phyloP scores from a whole-genome alignment of 768 basidiomycete species.

The Phylloporus sp. region DNA sequence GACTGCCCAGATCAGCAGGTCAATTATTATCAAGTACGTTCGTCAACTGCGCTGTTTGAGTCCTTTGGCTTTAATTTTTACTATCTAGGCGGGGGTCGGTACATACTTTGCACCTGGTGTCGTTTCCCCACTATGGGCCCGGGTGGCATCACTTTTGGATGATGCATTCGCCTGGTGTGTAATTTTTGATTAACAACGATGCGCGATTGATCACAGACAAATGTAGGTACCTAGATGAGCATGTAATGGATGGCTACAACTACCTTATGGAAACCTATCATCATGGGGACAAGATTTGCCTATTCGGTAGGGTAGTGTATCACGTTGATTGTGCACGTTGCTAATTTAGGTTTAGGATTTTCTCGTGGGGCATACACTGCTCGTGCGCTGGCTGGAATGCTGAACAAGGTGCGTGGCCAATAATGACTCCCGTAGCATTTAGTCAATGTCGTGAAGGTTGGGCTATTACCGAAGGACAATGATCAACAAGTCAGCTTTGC shows the following conservation, averaged over 20 bases:
- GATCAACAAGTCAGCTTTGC: slow-evolving; percentile 67
- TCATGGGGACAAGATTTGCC: slow-evolving; percentile 66
- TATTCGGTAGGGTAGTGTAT: slow-evolving; percentile 50
- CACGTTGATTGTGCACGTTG: not conserved
- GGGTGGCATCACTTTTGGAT: slow-evolving; percentile 59
- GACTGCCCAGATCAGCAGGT: slow-evolving; percentile 49
- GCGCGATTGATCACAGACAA: not conserved
- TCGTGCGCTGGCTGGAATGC: slow-evolving; percentile 70
- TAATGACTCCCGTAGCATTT: not conserved
- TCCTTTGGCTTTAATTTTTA: not conserved
- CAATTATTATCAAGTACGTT: slow-evolving; percentile 64
- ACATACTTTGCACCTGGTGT: slow-evolving; percentile 57
- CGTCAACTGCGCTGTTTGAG: not conserved
- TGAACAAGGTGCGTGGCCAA: slow-evolving; percentile 51
- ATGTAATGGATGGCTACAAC: slow-evolving; percentile 70
- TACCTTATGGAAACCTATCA: slow-evolving; percentile 77
- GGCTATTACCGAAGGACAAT: slow-evolving; percentile 65
- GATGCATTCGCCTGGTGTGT: slow-evolving; percentile 67
- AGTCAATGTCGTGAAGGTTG: slow-evolving; percentile 42
- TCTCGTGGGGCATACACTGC: slow-evolving; percentile 66
- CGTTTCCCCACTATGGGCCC: slow-evolving; percentile 56
- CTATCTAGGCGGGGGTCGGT: slow-evolving; percentile 40
- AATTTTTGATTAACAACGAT: not conserved
- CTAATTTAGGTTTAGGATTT: slow-evolving; percentile 49
- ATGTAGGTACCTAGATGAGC: slow-evolving; percentile 59